Conservation (phyloP, 2,329 filamentous ascomycete genomes). For the Penicillium sp. region DNA sequence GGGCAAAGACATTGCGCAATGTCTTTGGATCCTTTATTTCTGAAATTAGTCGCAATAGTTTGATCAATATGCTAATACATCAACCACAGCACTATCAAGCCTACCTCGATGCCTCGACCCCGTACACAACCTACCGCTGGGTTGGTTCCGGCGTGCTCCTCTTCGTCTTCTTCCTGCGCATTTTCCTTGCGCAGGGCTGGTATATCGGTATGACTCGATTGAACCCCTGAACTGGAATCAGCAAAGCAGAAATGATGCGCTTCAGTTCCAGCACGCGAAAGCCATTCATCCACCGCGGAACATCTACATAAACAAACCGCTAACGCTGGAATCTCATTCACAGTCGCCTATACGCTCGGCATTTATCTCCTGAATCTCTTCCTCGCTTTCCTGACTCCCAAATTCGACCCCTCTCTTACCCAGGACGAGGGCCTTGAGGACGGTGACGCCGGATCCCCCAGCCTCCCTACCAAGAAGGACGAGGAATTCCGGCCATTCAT, state of each 20-base stretch:
- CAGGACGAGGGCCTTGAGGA: conserved; percentile 95
- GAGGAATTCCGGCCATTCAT: conserved; percentile 98
- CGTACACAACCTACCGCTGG: conserved; percentile 85
- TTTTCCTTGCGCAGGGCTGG: conserved; percentile 91
- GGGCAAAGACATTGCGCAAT: conserved; percentile 8
- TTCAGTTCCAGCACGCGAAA: not conserved
- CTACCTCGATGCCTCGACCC: conserved; percentile 86
- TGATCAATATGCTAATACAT: conserved; percentile 6
- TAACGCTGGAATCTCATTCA: conserved; percentile 5
- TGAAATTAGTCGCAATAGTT: not conserved
- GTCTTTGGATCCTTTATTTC: not conserved
- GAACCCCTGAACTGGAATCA: not conserved
- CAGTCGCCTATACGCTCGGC: conserved; percentile 91
- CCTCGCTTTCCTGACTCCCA: conserved; percentile 94
- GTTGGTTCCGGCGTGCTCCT: conserved; percentile 67
- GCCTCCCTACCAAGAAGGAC: conserved; percentile 83
- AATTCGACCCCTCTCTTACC: conserved; percentile 96
- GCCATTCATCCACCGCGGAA: not conserved
- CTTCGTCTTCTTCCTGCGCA: conserved; percentile 74
- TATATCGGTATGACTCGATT: conserved; percentile 68
- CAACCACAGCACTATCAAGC: conserved; percentile 73
- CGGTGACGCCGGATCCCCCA: conserved; percentile 59
- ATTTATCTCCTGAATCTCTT: conserved; percentile 99
- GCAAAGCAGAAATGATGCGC: not conserved
- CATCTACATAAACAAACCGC: conserved; percentile 3